Evolutionary conservation across 176 grass and related monocot species (phyloP), one percentile per base, ranked within the genome.

Genomic region (Oryza glaberrima): DNA sequence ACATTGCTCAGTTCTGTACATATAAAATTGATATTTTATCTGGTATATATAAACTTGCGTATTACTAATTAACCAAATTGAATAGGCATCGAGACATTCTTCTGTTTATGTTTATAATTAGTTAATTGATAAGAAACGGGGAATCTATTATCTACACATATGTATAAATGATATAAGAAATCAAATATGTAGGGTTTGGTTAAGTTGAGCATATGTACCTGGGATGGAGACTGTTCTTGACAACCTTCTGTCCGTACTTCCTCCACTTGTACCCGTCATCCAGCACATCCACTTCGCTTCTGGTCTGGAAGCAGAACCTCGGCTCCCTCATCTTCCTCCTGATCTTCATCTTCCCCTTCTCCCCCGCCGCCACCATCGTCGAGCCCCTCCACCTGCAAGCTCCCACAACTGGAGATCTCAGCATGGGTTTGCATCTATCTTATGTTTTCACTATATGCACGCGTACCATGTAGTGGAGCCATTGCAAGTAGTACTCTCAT

Each of bases 261-360:
- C 95, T 95, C 95, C 95, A 98, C 78, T 98, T 98, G 85, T 98
- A 98, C 23, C 95, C 95, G 80, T 98, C 95, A 74, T 98, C 92
- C 17, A 98, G 82, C 19, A 98, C 95, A 93, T 98, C 95, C 13
- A 98, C 82, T 17, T 98, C 95, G 67, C 92, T 98, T 84, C 93
- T 90, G 22, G 95, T 98, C 82, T 98, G 95, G 89, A 98, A 98
- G 85, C 95, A 98, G 77, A 98, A 98, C 84, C 95, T 98, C 11
- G 95, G 95, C 71, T 98, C 95, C 63, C 95, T 98, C 93, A 95
- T 95, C 76, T 98, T 98, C 79, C 92, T 95, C 69, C 95, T 91
- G 52, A 92, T 85, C 88, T 98, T 98, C 82, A 98, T 85, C 88
- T 92, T 98, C 46, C 92, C 89, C 77, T 86, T 95, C 56, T 98